These are phyloP conservation scores for Aspergillus transmontanensis DNA, from an alignment of 2,329 filamentous ascomycete genomes.

Conservation along the genomic window DNA sequence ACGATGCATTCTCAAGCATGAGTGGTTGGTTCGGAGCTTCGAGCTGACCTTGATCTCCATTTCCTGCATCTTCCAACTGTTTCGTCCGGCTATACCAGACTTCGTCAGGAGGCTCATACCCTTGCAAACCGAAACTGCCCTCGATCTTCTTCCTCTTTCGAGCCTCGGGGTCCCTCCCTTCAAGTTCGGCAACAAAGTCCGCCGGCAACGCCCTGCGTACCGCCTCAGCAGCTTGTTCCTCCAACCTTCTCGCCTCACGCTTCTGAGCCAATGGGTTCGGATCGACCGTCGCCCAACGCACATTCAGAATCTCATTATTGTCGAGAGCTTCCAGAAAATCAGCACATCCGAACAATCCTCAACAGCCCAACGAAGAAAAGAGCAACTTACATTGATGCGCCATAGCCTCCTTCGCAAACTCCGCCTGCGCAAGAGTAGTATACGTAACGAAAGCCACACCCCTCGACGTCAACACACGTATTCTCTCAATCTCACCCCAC, in stretches of 20 bases:
- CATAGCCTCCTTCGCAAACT: conserved; percentile 96
- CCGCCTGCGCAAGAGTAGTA: conserved; percentile 81
- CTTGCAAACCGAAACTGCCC: conserved; percentile 82
- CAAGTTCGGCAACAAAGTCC: conserved; percentile 89
- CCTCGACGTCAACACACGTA: conserved; percentile 81
- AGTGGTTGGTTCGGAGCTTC: conserved; percentile 50
- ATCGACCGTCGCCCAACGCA: conserved; percentile 95
- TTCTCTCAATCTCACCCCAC: conserved; percentile 90
- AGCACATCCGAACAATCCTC: not conserved
- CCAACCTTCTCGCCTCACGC: conserved; percentile 81
- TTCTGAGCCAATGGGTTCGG: conserved; percentile 95
- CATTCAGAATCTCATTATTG: conserved; percentile 89
- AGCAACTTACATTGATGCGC: conserved; percentile 68
- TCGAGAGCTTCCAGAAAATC: conserved; percentile 61
- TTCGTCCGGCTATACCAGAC: conserved; percentile 86
- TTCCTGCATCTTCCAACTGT: conserved; percentile 65
- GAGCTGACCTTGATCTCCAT: conserved; percentile 57
- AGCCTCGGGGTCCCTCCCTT: conserved; percentile 84
- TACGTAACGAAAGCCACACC: conserved; percentile 97
- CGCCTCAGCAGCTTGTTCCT: conserved; percentile 95
- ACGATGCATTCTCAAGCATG: conserved; percentile 50
- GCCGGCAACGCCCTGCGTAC: conserved; percentile 84
- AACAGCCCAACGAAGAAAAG: not conserved
- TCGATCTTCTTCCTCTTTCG: conserved; percentile 87
- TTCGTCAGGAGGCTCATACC: conserved; percentile 91